These are phyloP conservation scores for Collybia sordida DNA, from an alignment of 768 basidiomycete species.

Conservation along the genomic window DNA sequence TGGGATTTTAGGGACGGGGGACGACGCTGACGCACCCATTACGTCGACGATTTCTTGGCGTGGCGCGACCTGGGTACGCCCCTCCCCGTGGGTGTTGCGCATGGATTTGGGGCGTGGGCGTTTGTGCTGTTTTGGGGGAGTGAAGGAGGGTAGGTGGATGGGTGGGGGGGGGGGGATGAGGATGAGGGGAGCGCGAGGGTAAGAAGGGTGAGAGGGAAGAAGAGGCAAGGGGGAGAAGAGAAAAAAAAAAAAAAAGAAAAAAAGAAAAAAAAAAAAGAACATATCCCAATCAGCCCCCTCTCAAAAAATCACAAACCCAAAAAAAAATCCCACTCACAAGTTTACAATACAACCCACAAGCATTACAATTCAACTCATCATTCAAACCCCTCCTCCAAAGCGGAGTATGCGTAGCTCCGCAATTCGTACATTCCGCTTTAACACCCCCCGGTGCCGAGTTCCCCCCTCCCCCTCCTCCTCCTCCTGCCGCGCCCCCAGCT, in stretches of 20 bases:
- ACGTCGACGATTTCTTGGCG: slow-evolving; percentile 74
- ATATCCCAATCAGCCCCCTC: background rate
- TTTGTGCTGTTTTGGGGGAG: slow-evolving; percentile 66
- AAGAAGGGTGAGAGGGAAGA: too few relatives aligned
- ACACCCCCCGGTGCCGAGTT: slow-evolving; percentile 54
- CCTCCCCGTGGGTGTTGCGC: slow-evolving; percentile 75
- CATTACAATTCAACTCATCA: slow-evolving; percentile 88
- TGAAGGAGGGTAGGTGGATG: too few relatives aligned
- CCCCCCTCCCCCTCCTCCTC: slow-evolving; percentile 6
- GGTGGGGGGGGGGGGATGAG: too few relatives aligned
- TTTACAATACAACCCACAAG: slow-evolving; percentile 87
- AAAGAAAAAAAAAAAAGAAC: background rate
- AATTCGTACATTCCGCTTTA: slow-evolving; percentile 87
- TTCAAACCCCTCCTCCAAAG: slow-evolving; percentile 86
- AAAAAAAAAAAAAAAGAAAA: slow-evolving; percentile 7
- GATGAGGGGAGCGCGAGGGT: too few relatives aligned
- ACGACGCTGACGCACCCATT: slow-evolving; percentile 58
- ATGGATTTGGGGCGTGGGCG: slow-evolving; percentile 87
- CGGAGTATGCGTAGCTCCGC: slow-evolving; percentile 86
- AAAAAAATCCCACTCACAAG: slow-evolving; percentile 46
- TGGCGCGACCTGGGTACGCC: slow-evolving; percentile 59
- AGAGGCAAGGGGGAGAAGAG: too few relatives aligned
- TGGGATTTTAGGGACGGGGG: slow-evolving; percentile 25
- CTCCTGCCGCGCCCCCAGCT: too few relatives aligned
- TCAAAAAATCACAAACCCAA: background rate